Evolutionary conservation across 1,139 yeast species (phyloP), one percentile per base, ranked within the genome.

Genomic region (Geotrichum aggregatum): DNA sequence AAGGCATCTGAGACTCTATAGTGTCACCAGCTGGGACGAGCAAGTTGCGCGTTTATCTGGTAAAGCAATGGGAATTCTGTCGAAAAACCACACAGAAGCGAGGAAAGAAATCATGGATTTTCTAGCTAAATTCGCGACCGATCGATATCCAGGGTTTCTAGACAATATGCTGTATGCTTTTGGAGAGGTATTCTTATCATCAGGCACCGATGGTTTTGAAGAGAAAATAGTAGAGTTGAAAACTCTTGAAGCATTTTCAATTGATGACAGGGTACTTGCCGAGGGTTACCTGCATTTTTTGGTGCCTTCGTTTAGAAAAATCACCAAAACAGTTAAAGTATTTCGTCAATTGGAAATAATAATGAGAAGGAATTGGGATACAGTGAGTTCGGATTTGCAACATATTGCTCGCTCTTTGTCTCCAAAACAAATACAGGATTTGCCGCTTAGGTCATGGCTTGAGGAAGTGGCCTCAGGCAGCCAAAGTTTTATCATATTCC

Each of bases 31-130:
- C 49, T 66, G 71, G 58, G 72, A 71, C 35, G 72, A 74, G 47
- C 74, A 71, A 2, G 60, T 72, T 0, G 68, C 80, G 42, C 66
- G 73, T 30, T 58, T 71, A 24, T 70, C 73, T 1, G 69, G 69
- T 2, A 44, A 57, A 18, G 60, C 69, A 1, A 13, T 63, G 48
- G 59, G 57, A 19, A 19, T 55, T 56, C 26, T 52, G n/a, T 13
- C 16, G 13, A 10, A 41, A 19, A 22, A 34, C 19, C 11, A 34
- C 28, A 24, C 14, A 7, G 36, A 40, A 13, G 31, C 31, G 14
- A 22, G 34, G 16, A 24, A 11, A 7, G 28, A 36, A 11, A 36
- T 28, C 7, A 19, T 36, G 1, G 21, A 34, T 14, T 40, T 28
- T 22, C 19, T 49, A 33, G 6, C 22, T 7, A 36, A 31, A 30